Percentiles rank a stretch among this genome's conserved stretches.
Conservation (phyloP, 2,329 filamentous ascomycete species). For the Xylaria sp. region DNA sequence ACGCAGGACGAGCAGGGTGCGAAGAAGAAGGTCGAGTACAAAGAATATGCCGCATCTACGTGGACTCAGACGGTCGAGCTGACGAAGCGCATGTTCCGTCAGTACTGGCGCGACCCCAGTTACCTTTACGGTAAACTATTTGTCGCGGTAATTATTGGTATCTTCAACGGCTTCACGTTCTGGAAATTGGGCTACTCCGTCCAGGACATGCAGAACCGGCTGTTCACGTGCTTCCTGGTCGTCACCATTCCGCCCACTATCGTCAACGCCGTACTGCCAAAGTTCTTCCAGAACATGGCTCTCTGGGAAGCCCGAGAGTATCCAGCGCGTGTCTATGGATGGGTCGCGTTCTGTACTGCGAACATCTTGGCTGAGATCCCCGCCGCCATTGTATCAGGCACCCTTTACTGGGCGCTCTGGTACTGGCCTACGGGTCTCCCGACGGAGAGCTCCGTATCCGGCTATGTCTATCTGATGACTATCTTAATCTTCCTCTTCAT, state of each 20-base stretch:
- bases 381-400: conserved; percentile 64
- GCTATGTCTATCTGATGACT: conserved; percentile 80
- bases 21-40: conserved; percentile 53
- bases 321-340: conserved; percentile 77
- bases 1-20: conserved; percentile 30
- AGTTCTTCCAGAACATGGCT: conserved; percentile 75
- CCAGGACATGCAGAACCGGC: conserved; percentile 75
- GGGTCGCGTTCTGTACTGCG: conserved; percentile 76
- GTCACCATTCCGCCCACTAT: conserved; percentile 72
- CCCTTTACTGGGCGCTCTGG: conserved; percentile 77
- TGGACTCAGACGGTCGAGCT: conserved; percentile 68
- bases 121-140: conserved; percentile 82
- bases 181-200: conserved; percentile 70
- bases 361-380: conserved; percentile 77
- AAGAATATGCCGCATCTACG: conserved; percentile 70
- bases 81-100: conserved; percentile 71
- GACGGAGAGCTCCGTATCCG: conserved; percentile 65
- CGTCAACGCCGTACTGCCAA: conserved; percentile 76
- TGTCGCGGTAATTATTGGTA: conserved; percentile 70
- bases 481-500: conserved; percentile 80
- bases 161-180: conserved; percentile 83
- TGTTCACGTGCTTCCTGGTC: conserved; percentile 75
- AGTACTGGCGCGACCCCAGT: conserved; percentile 77
- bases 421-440: conserved; percentile 78
- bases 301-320: conserved; percentile 77